Percentiles rank a stretch among this genome's conserved stretches.
These are phyloP conservation scores for Aspergillus sp. DNA, from an alignment of 2,329 filamentous ascomycete species.

Conservation along the genomic window DNA sequence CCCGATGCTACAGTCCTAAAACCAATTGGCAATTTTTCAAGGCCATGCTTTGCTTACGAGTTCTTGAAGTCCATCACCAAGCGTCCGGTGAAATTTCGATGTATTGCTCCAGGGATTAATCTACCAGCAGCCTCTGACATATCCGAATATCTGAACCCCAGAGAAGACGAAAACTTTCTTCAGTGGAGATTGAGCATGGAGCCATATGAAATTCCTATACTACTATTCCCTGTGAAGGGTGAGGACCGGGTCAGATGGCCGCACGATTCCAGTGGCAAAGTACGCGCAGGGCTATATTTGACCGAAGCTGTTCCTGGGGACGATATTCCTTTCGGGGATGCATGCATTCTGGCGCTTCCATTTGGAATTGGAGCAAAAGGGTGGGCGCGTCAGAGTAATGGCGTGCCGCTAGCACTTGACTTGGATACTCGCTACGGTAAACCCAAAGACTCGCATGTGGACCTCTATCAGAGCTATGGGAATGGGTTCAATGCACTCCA, in stretches of 20 bases:
- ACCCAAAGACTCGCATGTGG: too few relatives aligned
- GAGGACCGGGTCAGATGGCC: background rate
- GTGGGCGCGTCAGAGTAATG: too few relatives aligned
- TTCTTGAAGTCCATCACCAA: background rate
- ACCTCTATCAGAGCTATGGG: too few relatives aligned
- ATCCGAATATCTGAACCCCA: background rate
- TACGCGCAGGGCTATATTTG: background rate
- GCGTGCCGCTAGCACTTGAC: too few relatives aligned
- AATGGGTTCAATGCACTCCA: too few relatives aligned
- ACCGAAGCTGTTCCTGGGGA: background rate
- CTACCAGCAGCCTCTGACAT: conserved; percentile 5
- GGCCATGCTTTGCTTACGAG: conserved; percentile 2
- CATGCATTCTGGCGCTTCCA: too few relatives aligned
- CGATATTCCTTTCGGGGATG: background rate
- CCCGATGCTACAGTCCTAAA: background rate
- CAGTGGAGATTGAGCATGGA: background rate
- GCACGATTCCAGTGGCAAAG: background rate
- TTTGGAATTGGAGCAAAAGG: too few relatives aligned
- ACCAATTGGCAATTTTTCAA: background rate
- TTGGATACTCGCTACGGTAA: too few relatives aligned
- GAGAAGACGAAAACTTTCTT: background rate
- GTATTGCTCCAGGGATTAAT: conserved; percentile 8
- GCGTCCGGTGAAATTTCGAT: conserved; percentile 1
- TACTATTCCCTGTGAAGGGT: background rate
- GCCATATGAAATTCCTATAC: background rate